A percentile compares a stretch with the other conserved stretches of the same genome.
Conservation (phyloP, 2,329 filamentous ascomycete species). For the Nigrospora sphaerica region DNA sequence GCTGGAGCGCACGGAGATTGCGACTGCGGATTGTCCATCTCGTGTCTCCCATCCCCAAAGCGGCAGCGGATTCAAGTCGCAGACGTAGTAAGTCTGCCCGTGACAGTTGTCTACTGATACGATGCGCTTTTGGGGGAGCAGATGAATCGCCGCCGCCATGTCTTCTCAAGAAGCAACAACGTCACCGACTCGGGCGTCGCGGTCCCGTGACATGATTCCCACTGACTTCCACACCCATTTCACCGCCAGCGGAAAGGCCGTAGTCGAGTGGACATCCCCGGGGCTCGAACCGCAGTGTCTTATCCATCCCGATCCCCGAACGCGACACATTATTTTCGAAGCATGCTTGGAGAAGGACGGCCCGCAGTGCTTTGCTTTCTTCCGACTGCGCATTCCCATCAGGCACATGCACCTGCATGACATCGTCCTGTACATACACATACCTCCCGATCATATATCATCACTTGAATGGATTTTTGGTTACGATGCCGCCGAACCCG, state of each 20-base stretch:
- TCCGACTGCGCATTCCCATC: slow-evolving; percentile 3
- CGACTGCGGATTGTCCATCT: background rate
- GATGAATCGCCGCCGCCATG: background rate
- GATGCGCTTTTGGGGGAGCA: background rate
- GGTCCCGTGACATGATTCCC: background rate
- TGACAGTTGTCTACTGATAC: background rate
- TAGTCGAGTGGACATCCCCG: background rate
- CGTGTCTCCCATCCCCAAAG: background rate
- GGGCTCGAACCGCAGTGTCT: background rate
- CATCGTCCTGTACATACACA: slow-evolving; percentile 4
- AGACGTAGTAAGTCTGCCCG: background rate
- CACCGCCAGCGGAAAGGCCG: slow-evolving; percentile 1
- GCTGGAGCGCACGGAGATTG: slow-evolving; percentile 4
- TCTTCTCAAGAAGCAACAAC: background rate
- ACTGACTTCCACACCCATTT: background rate
- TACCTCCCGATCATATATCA: slow-evolving; percentile 3
- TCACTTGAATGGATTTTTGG: slow-evolving; percentile 1
- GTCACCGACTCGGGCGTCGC: background rate
- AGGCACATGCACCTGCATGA: slow-evolving; percentile 3
- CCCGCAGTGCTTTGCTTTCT: background rate
- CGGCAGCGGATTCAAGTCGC: background rate
- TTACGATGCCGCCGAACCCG: background rate
- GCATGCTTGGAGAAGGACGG: slow-evolving; percentile 1
- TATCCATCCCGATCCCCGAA: slow-evolving; percentile 3
- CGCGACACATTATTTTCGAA: slow-evolving; percentile 2